Conservation (phyloP, 176 grass and related monocot species). For the Eragrostis nindensis region DNA sequence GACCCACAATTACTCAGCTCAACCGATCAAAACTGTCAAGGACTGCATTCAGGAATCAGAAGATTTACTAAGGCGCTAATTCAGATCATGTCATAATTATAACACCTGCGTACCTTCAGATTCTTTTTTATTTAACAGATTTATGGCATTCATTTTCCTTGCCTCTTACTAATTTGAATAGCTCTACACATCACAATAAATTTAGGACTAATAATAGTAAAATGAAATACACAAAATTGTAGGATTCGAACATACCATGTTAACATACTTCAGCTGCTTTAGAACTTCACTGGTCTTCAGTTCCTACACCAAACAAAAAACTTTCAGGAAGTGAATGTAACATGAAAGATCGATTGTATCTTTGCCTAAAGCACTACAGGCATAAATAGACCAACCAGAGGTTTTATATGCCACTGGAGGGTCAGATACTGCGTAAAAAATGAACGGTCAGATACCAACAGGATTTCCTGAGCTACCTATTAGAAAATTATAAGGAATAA, state of each 20-base stretch:
- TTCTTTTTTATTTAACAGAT: constrained; percentile 10
- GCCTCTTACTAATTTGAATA: constrained; percentile 15
- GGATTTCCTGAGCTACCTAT: neutral
- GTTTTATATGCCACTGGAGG: constrained; percentile 32
- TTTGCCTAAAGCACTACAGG: neutral
- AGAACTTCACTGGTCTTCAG: constrained; percentile 74
- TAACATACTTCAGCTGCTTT: constrained; percentile 76
- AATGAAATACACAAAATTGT: constrained; percentile 31
- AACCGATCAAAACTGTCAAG: neutral
- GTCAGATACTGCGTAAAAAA: neutral
- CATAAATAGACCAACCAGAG: constrained; percentile 6
- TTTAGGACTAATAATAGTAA: neutral
- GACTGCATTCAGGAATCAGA: neutral
- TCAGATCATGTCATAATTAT: neutral
- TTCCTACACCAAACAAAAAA: constrained; percentile 63
- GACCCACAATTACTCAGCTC: constrained; percentile 12
- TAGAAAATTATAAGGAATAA: neutral
- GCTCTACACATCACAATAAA: neutral
- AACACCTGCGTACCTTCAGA: neutral
- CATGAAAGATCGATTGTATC: constrained; percentile 13
- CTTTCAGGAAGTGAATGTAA: constrained; percentile 26
- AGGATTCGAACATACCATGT: constrained; percentile 57
- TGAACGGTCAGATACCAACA: neutral
- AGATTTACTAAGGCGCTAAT: neutral
- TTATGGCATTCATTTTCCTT: neutral